Percentiles rank a stretch among this genome's conserved stretches.
Evolutionary conservation across 148 eudicot species (phyloP).

Genomic region (Fagopyrum esculentum): DNA sequence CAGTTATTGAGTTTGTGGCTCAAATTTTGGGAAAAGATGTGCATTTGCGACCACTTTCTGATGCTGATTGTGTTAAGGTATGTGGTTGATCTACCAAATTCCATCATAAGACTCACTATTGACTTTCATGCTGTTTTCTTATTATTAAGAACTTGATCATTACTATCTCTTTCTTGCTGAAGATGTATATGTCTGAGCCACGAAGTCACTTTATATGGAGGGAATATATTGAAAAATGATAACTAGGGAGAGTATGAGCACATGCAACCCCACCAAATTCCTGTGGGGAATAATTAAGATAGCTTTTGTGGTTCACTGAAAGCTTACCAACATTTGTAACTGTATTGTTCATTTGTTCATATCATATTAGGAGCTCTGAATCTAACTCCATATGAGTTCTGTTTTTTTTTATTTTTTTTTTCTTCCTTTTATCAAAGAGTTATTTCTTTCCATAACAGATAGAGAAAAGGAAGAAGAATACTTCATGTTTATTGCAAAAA

Average conservation of each 20-base stretch:
- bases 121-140: background rate
- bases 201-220: background rate
- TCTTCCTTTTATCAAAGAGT: background rate
- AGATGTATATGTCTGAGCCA: background rate
- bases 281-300: background rate
- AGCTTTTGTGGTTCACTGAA: background rate
- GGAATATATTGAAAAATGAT: background rate
- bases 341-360: background rate
- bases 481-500: background rate
- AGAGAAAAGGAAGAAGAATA: background rate
- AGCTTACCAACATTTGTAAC: background rate
- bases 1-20: conserved; percentile 63
- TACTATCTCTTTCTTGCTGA: background rate
- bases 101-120: background rate
- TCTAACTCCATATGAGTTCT: background rate
- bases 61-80: conserved; percentile 79
- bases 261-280: background rate
- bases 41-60: conserved; percentile 53
- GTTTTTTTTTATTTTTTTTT: background rate
- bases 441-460: background rate
- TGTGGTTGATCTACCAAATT: background rate
- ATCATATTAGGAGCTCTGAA: background rate
- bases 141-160: background rate
- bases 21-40: conserved; percentile 63
- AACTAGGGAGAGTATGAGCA: background rate